Evolutionary conservation across 2,329 filamentous ascomycete genomes (phyloP), one percentile per base, ranked within the genome.

Genomic region (Claviceps sp.): DNA sequence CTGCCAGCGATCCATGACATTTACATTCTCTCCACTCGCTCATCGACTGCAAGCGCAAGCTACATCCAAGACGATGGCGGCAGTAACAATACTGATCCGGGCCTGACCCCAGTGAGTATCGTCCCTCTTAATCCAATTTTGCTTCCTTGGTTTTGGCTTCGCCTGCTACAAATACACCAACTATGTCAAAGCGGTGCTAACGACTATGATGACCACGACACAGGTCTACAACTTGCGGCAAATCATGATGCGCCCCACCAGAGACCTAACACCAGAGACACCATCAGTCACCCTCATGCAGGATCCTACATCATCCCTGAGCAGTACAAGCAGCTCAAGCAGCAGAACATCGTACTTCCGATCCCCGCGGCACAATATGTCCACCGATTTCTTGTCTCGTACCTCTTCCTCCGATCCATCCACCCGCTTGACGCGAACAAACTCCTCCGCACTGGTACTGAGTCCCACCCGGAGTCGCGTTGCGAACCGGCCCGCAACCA

Each of bases 1-100:
- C 86, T 83, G 59, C 73, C 79, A 0, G 64, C 79, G 11, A 11
- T 50, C 4, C 14, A 38, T 26, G 40, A 44, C 29, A 26, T 50
- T 2, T 50, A 44, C 23, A 5, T 14, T 26, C 47, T 42, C 23
- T 40, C 14, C 2, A 42, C 22, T 14, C 36, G 38, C 14, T 29
- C 37, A n/a, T 42, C 47, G 5, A 17, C 47, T 26, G 37, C 16
- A 37, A 17, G 26, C 26, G 26, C 26, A 29, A 29, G 16, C 20
- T 40, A 37, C 9, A 26, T 2, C 14, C 47, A 38, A n/a, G 22
- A 42, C 14, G 16, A 6, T 7, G 20, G 22, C 7, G 23, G 16
- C 3, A 20, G 22, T 13, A 11, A 22, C 38, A 20, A 34, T 38
- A 17, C 5, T 29, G 37, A 23, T 9, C 17, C 37, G 7, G 47